Base-by-base conservation (phyloP, 208 protist species). In the Trichomonas tenax region DNA sequence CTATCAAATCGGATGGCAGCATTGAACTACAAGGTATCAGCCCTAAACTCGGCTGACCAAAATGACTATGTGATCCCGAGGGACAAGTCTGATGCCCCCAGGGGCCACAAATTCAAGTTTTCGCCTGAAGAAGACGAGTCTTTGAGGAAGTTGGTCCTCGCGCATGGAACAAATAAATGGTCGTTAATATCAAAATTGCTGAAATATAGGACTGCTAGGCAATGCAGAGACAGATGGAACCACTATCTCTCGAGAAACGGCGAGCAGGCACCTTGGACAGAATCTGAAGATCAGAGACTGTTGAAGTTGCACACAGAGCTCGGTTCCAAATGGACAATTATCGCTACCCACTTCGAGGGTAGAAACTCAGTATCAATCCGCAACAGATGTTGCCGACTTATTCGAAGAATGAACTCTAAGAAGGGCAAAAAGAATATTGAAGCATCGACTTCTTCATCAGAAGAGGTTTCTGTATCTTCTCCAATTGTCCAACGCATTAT, bases 211-310 rank as follows among this genome's bases (percentile, higher is more conserved):
- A 51, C 40, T 26, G n/a, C 86, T 34, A 0, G 86, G 1, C 86
- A 93, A 17, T 93, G 86, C 17, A 23, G 86, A 34, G 86, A 93
- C 8, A 93, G 86, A 93, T 93, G 86, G 86, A 93, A 93, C 8
- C 44, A 58, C 26, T 93, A 93, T 15, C 38, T 93, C 34, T 23
- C 40, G 34, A 41, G 17, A 48, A 34, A 93, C 15, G 11, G 17
- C 4, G 44, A 93, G n/a, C 17, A 17, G 9, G 14, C 44, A 38
- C 23, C 23, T 38, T 93, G 86, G 86, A 93, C 86, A 38, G 14
- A 48, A 41, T 15, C 17, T 26, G 86, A 93, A 93, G 86, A 93
- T 93, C 40, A 17, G 9, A 46, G 15, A 26, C 15, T 89, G 4
- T 26, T 89, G 10, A 89, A 46, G 40, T 26, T 89, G 34, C 34